Base-by-base conservation (phyloP, 1,284 basidiomycete genomes). In the Boletellus sp. region DNA sequence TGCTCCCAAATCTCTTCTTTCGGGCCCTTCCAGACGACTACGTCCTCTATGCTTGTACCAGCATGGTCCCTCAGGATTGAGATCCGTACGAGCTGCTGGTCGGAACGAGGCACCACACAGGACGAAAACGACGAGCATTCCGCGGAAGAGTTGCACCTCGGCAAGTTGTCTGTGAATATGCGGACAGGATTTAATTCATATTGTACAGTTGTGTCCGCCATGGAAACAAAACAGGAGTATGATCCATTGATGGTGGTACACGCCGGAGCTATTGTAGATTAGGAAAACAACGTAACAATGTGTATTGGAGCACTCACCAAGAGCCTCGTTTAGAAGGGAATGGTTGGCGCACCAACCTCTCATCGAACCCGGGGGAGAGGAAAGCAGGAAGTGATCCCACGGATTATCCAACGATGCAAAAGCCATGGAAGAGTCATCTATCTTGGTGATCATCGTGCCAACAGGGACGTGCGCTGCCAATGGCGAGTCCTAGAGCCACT, bases 21-120 rank as follows among this genome's bases (percentile, higher is more conserved):
- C 1, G 85, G 81, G 1, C 87, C 88, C 52, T 76, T 81, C 87
- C 87, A 90, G 1, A 90, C 62, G 4, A 89, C 66, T 0, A 77
- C 68, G 15, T 70, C 61, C 21, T 64, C 60, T 12, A 24, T 21
- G 16, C 19, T 51, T 11, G 21, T 36, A 21, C 30, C n/a, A 5
- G 33, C 35, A 11, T 44, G 32, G 30, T 57, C 37, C 47, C 59
- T 63, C 39, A 57, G 49, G 26, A 74, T 62, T 0, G 68, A 74
- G 8, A 86, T 63, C 26, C 83, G 72, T 22, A 83, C 56, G 4
- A 87, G 69, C 16, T 73, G 69, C n/a, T 75, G 69, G 39, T 71
- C 71, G n/a, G 46, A 54, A 38, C 73, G 71, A 1, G 81, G 81
- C 5, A 69, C 63, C 4, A 81, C 66, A 58, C 86, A 87, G 3